phyloP scores from a whole-genome alignment of 805 yeast species.

The Ogataea zsoltii region DNA sequence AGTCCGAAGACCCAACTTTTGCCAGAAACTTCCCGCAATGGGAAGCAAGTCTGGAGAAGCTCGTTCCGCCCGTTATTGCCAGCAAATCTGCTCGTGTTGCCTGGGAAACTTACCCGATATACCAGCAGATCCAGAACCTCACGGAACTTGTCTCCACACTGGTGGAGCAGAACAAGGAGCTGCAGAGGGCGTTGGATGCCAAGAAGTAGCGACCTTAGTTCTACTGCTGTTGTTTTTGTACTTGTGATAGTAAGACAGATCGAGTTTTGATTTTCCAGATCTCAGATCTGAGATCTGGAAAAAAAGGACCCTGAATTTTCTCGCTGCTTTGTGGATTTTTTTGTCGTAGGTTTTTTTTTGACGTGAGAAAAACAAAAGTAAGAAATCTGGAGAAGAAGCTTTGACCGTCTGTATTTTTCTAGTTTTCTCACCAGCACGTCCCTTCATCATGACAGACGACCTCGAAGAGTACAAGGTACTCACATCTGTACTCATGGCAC shows the following conservation, averaged over 20 bases:
- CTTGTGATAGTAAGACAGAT: too few species aligned
- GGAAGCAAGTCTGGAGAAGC: conserved; percentile 47
- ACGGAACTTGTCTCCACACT: conserved; percentile 41
- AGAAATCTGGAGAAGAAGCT: too few species aligned
- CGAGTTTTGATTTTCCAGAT: too few species aligned
- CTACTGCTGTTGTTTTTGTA: too few species aligned
- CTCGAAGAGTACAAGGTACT: conserved; percentile 33
- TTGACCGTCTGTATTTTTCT: not conserved
- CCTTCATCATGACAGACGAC: conserved; percentile 4
- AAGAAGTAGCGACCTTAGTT: not conserved
- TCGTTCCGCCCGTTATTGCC: conserved; percentile 59
- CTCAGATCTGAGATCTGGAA: too few species aligned
- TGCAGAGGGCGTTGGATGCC: conserved; percentile 6
- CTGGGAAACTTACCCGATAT: conserved; percentile 63
- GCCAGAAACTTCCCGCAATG: conserved; percentile 51
- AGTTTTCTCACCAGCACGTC: not conserved
- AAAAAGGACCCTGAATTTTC: too few species aligned
- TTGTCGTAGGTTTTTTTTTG: too few species aligned
- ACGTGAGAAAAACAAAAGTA: too few species aligned
- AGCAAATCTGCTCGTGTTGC: conserved; percentile 58
- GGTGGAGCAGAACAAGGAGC: conserved; percentile 15
- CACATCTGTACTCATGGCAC: conserved; percentile 34
- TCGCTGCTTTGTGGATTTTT: too few species aligned
- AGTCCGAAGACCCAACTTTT: conserved; percentile 68
- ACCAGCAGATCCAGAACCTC: conserved; percentile 50